Percentiles rank a stretch among this genome's conserved stretches.
phyloP scores from a whole-genome alignment of 139 green algal genomes.

The Chlorella vulgaris region DNA sequence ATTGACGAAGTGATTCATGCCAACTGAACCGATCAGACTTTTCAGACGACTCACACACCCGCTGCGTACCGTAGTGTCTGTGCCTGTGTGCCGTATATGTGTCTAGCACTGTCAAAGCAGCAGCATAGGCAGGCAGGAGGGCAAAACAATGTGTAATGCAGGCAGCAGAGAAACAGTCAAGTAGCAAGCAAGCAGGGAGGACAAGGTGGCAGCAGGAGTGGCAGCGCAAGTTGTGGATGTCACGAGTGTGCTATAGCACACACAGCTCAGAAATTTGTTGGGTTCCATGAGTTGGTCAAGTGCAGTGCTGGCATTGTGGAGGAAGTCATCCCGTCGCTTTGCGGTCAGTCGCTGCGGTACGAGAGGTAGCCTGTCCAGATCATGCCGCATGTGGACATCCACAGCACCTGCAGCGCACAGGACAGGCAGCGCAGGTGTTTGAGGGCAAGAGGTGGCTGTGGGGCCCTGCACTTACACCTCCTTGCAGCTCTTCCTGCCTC shows the following conservation, averaged over 20 bases:
- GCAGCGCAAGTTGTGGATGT: no score
- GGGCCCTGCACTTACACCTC: no score
- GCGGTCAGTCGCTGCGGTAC: constrained; percentile 35
- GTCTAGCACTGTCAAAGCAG: neutral
- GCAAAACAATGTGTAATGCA: neutral
- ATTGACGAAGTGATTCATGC: constrained; percentile 62
- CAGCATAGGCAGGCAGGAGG: neutral
- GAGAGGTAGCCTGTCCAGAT: constrained; percentile 87
- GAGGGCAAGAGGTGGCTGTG: no score
- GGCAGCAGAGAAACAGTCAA: neutral
- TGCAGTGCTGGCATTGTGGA: neutral
- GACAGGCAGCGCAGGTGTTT: no score
- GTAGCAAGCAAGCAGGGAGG: neutral
- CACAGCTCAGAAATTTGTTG: neutral
- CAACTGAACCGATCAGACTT: neutral
- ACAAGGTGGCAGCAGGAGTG: neutral
- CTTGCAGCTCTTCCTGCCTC: no score
- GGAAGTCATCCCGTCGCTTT: constrained; percentile 22
- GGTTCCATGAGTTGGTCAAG: no score
- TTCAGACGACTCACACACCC: neutral
- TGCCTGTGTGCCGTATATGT: neutral
- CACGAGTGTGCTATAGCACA: no score
- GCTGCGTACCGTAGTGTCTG: neutral
- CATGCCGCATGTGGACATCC: constrained; percentile 85
- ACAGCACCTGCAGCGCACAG: constrained; percentile 64